These are phyloP conservation scores for Aristolochia fimbriata DNA, from an alignment of 164 flowering plant genomes.

Conservation along the genomic window DNA sequence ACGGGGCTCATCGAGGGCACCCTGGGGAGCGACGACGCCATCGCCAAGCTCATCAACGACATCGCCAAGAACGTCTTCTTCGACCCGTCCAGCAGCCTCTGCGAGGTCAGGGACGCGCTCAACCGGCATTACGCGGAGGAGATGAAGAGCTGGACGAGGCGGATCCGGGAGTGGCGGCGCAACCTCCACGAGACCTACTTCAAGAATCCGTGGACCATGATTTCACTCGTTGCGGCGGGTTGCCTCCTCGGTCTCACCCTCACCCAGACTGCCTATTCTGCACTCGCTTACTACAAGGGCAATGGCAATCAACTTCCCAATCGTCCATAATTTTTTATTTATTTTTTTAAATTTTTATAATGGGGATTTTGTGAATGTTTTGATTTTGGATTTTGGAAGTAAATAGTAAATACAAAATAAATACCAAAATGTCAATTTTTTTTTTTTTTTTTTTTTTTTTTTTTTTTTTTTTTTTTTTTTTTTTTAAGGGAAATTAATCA, in stretches of 20 bases:
- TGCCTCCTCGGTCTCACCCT: constrained; percentile 1
- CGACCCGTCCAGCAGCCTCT: neutral
- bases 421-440: too few relatives aligned
- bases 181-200: constrained; percentile 1
- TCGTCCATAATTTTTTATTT: too few relatives aligned
- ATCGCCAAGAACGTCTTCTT: constrained; percentile 3
- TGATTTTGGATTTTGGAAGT: too few relatives aligned
- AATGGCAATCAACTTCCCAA: neutral
- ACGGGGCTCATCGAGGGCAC: neutral
- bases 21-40: constrained; percentile 1
- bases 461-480: too few relatives aligned
- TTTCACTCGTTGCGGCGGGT: constrained; percentile 2
- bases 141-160: constrained; percentile 4
- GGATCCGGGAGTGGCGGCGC: constrained; percentile 4
- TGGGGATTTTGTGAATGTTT: too few relatives aligned
- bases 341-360: too few relatives aligned
- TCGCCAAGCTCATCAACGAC: neutral
- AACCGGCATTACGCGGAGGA: neutral
- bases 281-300: constrained; percentile 2
- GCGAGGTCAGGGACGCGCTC: neutral
- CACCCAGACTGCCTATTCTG: neutral
- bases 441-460: too few relatives aligned
- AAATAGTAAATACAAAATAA: too few relatives aligned
- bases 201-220: constrained; percentile 3
- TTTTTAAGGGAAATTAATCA: too few relatives aligned